Evolutionary conservation across 148 eudicot species (phyloP), one percentile per base, ranked within the genome.

Genomic region (Silene uniflora): DNA sequence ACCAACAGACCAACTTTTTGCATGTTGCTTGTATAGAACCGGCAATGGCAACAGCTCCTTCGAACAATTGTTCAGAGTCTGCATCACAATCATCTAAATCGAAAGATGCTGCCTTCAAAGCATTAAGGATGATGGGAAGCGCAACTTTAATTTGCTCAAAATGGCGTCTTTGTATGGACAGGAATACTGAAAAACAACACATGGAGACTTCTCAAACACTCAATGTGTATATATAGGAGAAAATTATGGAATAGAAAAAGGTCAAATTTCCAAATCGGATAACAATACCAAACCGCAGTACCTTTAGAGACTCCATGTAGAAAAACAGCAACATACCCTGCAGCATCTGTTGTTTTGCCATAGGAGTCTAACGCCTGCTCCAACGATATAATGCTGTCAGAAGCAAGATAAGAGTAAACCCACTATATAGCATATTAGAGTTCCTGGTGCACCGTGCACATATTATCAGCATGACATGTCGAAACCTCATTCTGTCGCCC

Each of bases 301-400:
- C 98, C 98, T 88, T 89, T 90, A 0, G 85, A 73, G 65, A 88
- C 63, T 65, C 90, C 95, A 19, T 74, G 74, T n/a, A 93, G 75
- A 66, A 91, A 84, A 85, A 89, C 85, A 75, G 86, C 78, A 78
- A 88, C 88, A 85, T 87, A 93, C 74, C 83, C 81, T 79, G 95
- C 85, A 79, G 89, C 86, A 84, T 77, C 89, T 66, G 87, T 88
- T 82, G 81, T 85, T 84, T 83, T 84, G 24, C 87, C 82, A 68
- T 85, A 87, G 69, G 84, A 88, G 79, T 81, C 87, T 80, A 93
- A 67, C 78, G 97, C 98, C 98, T 93, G 97, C 72, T 29, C 80
- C 73, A 83, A 74, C 59, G 46, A 62, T 21, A 76, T 63, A 13
- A 29, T 70, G 68, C 71, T 74, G 62, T 69, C 61, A 80, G 78